phyloP scores from a whole-genome alignment of 2,329 filamentous ascomycete genomes.

The Pestalotiopsis fici region DNA sequence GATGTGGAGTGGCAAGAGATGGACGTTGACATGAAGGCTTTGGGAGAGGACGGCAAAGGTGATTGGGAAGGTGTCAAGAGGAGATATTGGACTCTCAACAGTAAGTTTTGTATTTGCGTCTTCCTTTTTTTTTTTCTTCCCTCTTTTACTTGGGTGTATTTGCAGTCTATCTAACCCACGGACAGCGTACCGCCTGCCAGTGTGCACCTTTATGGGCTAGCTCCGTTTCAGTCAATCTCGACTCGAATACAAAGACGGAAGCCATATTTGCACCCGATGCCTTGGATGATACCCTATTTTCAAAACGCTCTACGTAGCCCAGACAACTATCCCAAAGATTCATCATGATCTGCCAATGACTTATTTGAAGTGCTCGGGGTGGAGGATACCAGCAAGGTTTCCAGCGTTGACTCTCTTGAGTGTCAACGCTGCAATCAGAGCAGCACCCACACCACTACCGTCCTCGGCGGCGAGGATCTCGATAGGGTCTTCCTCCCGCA shows the following conservation, averaged over 20 bases:
- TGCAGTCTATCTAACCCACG: conserved; percentile 25
- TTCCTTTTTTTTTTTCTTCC: neutral
- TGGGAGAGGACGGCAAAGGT: conserved; percentile 67
- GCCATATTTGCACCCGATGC: neutral
- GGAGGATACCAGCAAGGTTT: conserved; percentile 64
- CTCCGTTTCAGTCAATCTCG: neutral
- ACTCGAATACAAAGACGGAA: neutral
- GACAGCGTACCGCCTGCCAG: conserved; percentile 69
- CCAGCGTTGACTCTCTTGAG: conserved; percentile 65
- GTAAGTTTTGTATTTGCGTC: conserved; percentile 40
- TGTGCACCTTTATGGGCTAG: conserved; percentile 73
- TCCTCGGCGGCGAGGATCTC: conserved; percentile 91
- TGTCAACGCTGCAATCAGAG: conserved; percentile 80
- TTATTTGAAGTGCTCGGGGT: conserved; percentile 63
- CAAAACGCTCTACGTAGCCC: neutral
- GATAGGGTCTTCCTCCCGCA: conserved; percentile 81
- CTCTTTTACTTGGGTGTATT: neutral
- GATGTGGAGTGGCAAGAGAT: conserved; percentile 86
- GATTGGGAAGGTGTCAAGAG: conserved; percentile 89
- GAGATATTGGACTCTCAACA: conserved; percentile 86
- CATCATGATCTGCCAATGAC: neutral
- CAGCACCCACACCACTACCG: conserved; percentile 94
- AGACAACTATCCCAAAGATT: neutral
- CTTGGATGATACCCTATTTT: neutral
- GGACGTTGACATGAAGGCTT: conserved; percentile 64